phyloP scores from a whole-genome alignment of 495 filamentous ascomycete genomes.

The Antarctomyces pellizariae region DNA sequence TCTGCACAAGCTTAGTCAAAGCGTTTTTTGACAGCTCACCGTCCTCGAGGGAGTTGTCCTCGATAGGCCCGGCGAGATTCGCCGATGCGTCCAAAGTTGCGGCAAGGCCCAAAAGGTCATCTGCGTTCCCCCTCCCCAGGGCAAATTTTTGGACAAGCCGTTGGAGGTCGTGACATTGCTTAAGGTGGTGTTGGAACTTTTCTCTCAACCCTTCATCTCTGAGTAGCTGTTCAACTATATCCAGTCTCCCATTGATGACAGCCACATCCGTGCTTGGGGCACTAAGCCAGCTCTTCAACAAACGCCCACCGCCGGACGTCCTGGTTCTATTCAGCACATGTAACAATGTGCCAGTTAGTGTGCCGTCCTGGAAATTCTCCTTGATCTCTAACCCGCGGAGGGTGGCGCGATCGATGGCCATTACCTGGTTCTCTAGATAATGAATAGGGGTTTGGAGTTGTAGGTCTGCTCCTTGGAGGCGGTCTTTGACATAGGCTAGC shows the following conservation, averaged over 20 bases:
- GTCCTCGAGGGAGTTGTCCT: constrained; percentile 20
- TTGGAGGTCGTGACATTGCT: constrained; percentile 62
- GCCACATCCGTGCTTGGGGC: constrained; percentile 66
- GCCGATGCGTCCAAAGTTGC: constrained; percentile 60
- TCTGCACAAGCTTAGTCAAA: too few species aligned
- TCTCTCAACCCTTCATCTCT: constrained; percentile 38
- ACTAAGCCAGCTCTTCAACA: constrained; percentile 70
- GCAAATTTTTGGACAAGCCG: constrained; percentile 85
- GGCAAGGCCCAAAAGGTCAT: constrained; percentile 67
- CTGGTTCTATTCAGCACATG: constrained; percentile 73
- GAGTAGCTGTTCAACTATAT: constrained; percentile 58
- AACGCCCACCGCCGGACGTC: constrained; percentile 69
- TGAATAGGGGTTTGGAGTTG: constrained; percentile 66
- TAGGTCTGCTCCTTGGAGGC: constrained; percentile 55
- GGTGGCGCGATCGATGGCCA: constrained; percentile 80
- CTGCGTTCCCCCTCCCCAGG: constrained; percentile 75
- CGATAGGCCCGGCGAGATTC: constrained; percentile 28
- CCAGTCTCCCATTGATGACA: constrained; percentile 57
- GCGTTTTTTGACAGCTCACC: constrained; percentile 36
- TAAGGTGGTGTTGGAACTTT: constrained; percentile 38
- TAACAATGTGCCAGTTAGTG: constrained; percentile 58
- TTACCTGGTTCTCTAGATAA: constrained; percentile 44
- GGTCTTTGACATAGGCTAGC: constrained; percentile 58
- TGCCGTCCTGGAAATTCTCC: constrained; percentile 53
- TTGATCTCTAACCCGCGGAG: constrained; percentile 78